These are phyloP conservation scores for Sphagnum tenellum DNA, from an alignment of 225 moss, liverwort and hornwort genomes.

Conservation along the genomic window DNA sequence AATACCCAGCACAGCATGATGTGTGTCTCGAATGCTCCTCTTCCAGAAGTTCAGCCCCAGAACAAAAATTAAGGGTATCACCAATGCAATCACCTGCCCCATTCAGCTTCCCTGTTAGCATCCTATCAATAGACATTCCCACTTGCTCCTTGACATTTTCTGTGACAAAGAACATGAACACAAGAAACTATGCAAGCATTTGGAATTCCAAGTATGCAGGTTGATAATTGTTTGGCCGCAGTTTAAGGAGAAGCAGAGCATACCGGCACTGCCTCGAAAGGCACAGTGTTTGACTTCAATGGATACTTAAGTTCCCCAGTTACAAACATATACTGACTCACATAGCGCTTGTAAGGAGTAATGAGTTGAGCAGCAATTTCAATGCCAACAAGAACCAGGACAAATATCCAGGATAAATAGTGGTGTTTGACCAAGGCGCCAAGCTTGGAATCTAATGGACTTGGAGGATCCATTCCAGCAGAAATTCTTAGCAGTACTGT, in stretches of 20 bases:
- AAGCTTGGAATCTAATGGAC: background rate
- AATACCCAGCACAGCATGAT: constrained; percentile 5
- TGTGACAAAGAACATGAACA: no score
- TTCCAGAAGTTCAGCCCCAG: background rate
- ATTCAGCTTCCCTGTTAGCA: no score
- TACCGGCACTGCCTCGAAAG: constrained; percentile 3
- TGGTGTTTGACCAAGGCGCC: background rate
- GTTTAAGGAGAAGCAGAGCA: background rate
- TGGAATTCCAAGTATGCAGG: no score
- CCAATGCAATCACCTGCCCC: constrained; percentile 2
- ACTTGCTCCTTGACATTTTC: no score
- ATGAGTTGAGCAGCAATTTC: constrained; percentile 1
- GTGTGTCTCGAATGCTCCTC: background rate
- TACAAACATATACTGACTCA: background rate
- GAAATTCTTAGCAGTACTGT: no score
- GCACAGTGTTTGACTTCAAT: background rate
- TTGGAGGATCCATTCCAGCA: no score
- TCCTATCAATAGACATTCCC: no score
- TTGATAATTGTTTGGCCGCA: background rate
- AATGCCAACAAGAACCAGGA: background rate
- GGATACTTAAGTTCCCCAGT: constrained; percentile 1
- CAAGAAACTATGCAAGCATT: background rate
- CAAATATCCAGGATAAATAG: background rate
- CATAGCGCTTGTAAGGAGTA: constrained; percentile 1
- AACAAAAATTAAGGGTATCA: background rate